Base-by-base conservation (phyloP, 768 basidiomycete genomes). In the Suillus alpinus region DNA sequence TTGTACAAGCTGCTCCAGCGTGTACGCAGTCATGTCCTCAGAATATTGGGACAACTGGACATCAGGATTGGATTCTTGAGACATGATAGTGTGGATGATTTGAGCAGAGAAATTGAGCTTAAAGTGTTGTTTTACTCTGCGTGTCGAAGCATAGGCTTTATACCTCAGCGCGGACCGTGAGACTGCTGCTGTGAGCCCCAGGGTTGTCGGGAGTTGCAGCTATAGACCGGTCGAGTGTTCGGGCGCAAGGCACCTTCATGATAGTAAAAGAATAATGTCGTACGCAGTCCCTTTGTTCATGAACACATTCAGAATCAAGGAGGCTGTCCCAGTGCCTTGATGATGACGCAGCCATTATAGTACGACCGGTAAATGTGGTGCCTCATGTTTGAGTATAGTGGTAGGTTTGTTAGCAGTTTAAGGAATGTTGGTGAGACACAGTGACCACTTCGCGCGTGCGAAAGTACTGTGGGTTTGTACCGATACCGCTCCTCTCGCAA, bases 1-100 rank as follows among this genome's bases (percentile, higher is more conserved):
- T 40, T 55, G 53, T 5, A 55, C 16, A 40, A 55, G 53, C 23
- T 55, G 53, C 37, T 55, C 53, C 23, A 55, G 26, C 23, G 53
- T 55, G 23, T 55, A 55, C 16, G 53, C 4, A n/a, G 53, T 55
- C 53, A 55, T 55, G 16, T 39, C 53, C 53, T 55, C 53, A 13
- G 53, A 55, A 7, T 55, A 55, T 26, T 55, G 53, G 37, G 16
- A 39, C 37, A 55, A 6, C 23, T 18, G 16, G 23, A 2, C 53
- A 39, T 55, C 53, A 4, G 31, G 2, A 6, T 39, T 39, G 3
- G 5, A 1, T 55, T 55, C 9, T 39, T 55, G 37, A 0, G 53
- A 39, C 53, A 55, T 55, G 16, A 26, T 18, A 12, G 53, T 55
- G 53, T 12, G 10, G 9, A 4, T 37, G 52, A 16, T 23, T 16